These are phyloP conservation scores for Orbilia blumenaviensis DNA, from an alignment of 2,329 filamentous ascomycete genomes.

Conservation along the genomic window DNA sequence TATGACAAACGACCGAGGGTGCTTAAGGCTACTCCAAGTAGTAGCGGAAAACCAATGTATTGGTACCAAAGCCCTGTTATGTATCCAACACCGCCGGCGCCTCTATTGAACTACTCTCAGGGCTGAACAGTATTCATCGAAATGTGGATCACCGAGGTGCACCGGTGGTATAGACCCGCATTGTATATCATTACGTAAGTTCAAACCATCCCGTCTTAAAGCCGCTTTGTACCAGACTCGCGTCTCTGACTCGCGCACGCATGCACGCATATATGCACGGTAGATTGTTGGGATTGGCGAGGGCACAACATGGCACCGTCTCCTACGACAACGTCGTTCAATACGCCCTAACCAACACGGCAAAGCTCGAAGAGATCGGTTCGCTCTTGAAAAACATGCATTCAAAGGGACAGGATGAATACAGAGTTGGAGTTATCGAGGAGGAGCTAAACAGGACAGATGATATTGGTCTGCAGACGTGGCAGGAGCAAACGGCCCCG, in stretches of 20 bases:
- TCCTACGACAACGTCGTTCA: not conserved
- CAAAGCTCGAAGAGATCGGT: not conserved
- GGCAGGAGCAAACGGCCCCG: not conserved
- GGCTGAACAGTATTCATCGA: too few species aligned
- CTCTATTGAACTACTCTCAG: too few species aligned
- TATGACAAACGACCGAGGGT: too few species aligned
- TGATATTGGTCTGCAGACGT: not conserved
- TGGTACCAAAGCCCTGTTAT: too few species aligned
- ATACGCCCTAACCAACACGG: not conserved
- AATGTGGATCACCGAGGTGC: too few species aligned
- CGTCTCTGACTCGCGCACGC: not conserved
- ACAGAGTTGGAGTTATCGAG: not conserved
- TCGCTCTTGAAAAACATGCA: not conserved
- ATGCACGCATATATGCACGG: too few species aligned
- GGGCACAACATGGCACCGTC: not conserved
- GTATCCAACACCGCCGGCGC: too few species aligned
- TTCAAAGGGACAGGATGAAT: not conserved
- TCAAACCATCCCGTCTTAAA: too few species aligned
- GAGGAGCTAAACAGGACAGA: not conserved
- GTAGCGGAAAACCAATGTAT: too few species aligned
- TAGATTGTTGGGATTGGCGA: not conserved
- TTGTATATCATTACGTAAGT: too few species aligned
- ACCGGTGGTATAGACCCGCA: too few species aligned
- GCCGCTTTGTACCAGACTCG: not conserved
- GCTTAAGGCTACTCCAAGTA: too few species aligned